Evolutionary conservation across 1,284 basidiomycete species (phyloP).

Genomic region (Inonotus obliquus): DNA sequence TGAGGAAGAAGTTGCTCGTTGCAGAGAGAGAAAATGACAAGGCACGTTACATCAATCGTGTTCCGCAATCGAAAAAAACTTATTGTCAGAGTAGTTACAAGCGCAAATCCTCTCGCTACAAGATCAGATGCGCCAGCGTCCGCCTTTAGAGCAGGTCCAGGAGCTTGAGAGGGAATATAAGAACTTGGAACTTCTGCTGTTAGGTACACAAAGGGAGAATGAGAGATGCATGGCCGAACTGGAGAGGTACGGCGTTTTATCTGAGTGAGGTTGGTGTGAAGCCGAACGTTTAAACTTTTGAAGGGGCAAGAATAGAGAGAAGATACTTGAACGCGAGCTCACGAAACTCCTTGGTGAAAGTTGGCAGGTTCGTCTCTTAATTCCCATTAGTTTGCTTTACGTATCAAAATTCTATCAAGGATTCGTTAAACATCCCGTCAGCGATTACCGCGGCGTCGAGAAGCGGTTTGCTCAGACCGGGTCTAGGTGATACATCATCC

Average conservation of each 20-base stretch:
- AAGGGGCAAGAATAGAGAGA: constrained; percentile 58
- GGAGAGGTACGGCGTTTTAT: constrained; percentile 45
- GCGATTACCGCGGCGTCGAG: neutral
- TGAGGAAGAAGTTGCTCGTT: constrained; percentile 62
- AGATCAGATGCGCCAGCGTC: constrained; percentile 56
- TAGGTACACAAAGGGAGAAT: constrained; percentile 74
- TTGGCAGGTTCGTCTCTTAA: constrained; percentile 54
- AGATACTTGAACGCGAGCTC: constrained; percentile 67
- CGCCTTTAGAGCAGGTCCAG: constrained; percentile 58
- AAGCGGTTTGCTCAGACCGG: constrained; percentile 7
- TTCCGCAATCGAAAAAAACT: neutral
- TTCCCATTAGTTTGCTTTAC: neutral
- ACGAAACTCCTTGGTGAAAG: constrained; percentile 63
- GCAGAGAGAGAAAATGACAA: constrained; percentile 69
- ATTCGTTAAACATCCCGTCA: constrained; percentile 17
- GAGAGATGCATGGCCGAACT: constrained; percentile 72
- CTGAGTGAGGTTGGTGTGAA: neutral
- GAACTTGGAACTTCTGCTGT: constrained; percentile 63
- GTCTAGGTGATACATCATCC: constrained; percentile 9
- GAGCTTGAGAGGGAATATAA: constrained; percentile 63
- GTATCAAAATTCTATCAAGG: constrained; percentile 5
- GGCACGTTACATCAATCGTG: constrained; percentile 31
- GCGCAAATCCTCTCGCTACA: constrained; percentile 56
- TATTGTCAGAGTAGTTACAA: constrained; percentile 40
- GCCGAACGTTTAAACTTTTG: neutral